These are phyloP conservation scores for Diplodia mutila DNA, from an alignment of 2,329 filamentous ascomycete species.

Conservation along the genomic window DNA sequence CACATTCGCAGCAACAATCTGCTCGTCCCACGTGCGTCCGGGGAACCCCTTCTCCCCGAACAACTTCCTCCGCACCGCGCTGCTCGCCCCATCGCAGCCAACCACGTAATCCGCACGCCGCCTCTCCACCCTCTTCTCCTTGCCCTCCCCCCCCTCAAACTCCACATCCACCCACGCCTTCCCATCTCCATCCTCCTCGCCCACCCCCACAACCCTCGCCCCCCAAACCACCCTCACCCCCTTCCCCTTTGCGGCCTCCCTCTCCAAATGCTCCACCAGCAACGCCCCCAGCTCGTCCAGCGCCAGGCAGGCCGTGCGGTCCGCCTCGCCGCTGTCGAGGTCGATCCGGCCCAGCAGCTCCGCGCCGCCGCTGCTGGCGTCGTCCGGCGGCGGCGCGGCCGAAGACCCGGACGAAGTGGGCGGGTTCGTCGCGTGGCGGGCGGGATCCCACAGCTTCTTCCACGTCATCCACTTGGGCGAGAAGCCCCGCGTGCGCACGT, in stretches of 20 bases:
- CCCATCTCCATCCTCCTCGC: constrained; percentile 33
- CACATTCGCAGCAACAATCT: constrained; percentile 67
- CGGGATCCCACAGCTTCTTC: constrained; percentile 16
- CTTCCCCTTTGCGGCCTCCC: constrained; percentile 27
- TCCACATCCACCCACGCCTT: constrained; percentile 36
- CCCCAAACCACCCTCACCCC: constrained; percentile 37
- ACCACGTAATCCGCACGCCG: constrained; percentile 39
- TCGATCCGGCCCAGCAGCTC: constrained; percentile 25
- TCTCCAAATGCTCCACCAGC: constrained; percentile 36
- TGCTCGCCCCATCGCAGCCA: constrained; percentile 42
- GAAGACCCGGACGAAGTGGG: too few relatives aligned
- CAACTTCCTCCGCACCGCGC: constrained; percentile 37
- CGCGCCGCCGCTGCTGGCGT: neutral
- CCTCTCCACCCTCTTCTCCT: constrained; percentile 25
- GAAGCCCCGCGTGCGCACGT: constrained; percentile 50
- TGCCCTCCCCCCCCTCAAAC: constrained; percentile 28
- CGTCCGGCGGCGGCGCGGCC: too few relatives aligned
- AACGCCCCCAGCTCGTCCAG: constrained; percentile 38
- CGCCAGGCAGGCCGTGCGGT: constrained; percentile 38
- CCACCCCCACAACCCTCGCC: constrained; percentile 39
- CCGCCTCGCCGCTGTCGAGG: constrained; percentile 33
- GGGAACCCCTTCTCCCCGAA: constrained; percentile 52
- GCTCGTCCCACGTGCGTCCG: constrained; percentile 62
- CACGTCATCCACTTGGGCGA: constrained; percentile 24
- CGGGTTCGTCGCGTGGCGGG: constrained; percentile 29